Conservation (phyloP, 108 stramenopile genomes). For the Chaetoceros muelleri region DNA sequence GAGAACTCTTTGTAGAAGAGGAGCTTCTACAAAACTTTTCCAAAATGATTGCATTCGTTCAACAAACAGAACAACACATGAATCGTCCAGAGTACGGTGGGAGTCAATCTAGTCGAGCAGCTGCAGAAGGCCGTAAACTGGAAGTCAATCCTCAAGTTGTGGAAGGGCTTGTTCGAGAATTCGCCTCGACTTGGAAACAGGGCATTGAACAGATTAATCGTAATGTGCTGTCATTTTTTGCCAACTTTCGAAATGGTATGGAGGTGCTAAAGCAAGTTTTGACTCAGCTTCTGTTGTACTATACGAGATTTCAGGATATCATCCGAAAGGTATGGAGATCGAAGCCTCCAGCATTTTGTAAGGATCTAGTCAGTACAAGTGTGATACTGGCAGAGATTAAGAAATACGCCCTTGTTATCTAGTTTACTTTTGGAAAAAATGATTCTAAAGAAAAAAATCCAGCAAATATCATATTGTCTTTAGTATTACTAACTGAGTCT, state of each 20-base stretch:
- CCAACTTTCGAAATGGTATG: conserved; percentile 96
- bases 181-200: conserved; percentile 86
- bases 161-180: conserved; percentile 85
- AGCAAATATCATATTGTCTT: too few relatives aligned
- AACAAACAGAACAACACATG: conserved; percentile 84
- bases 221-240: conserved; percentile 91
- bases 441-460: neutral
- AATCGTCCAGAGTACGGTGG: neutral
- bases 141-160: conserved; percentile 77
- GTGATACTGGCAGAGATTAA: conserved; percentile 94
- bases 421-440: too few relatives aligned
- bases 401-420: conserved; percentile 81
- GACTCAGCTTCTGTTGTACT: conserved; percentile 93
- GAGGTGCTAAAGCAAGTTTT: conserved; percentile 97
- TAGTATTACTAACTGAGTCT: too few relatives aligned
- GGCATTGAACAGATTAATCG: conserved; percentile 92
- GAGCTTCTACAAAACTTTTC: conserved; percentile 87
- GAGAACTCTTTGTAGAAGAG: conserved; percentile 95
- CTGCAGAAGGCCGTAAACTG: conserved; percentile 34
- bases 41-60: conserved; percentile 93
- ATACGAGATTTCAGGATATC: conserved; percentile 95
- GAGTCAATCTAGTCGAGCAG: conserved; percentile 21
- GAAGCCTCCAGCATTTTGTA: conserved; percentile 82
- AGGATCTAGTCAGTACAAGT: conserved; percentile 89
- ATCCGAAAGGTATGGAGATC: conserved; percentile 80